A percentile compares a stretch with the other conserved stretches of the same genome.
phyloP scores from a whole-genome alignment of 2,329 filamentous ascomycete genomes.

The Aspergillus sp. region DNA sequence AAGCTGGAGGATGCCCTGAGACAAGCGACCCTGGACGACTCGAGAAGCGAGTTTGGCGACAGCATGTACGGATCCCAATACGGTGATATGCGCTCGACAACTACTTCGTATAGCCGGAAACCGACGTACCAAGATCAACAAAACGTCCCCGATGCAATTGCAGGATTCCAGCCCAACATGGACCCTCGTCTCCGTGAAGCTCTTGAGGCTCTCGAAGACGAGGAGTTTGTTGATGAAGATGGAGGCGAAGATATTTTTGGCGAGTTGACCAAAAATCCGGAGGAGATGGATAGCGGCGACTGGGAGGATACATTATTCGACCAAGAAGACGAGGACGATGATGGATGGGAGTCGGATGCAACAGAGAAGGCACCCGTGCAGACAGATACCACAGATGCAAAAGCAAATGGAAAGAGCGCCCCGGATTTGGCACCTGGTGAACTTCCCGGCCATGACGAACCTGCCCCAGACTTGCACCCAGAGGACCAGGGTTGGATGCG shows the following conservation, averaged over 20 bases:
- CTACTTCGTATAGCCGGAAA: constrained; percentile 72
- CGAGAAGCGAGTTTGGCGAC: constrained; percentile 17
- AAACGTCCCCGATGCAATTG: constrained; percentile 82
- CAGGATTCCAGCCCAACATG: constrained; percentile 97
- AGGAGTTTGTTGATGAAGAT: constrained; percentile 82
- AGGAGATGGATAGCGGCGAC: constrained; percentile 71
- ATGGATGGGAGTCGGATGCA: constrained; percentile 91
- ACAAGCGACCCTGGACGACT: constrained; percentile 47
- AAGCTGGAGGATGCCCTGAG: constrained; percentile 83
- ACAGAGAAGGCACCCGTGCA: constrained; percentile 67
- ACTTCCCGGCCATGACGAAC: constrained; percentile 31
- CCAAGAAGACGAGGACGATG: constrained; percentile 55
- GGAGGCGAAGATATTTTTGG: constrained; percentile 79
- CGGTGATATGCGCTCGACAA: constrained; percentile 31
- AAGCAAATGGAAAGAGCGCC: constrained; percentile 32
- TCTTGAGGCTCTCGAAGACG: constrained; percentile 88
- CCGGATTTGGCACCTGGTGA: constrained; percentile 38
- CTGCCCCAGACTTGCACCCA: constrained; percentile 45
- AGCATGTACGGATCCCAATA: constrained; percentile 42
- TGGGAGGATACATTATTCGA: constrained; percentile 63
- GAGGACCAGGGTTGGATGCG: constrained; percentile 82
- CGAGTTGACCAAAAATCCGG: constrained; percentile 59
- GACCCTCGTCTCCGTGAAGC: constrained; percentile 87
- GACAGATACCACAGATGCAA: constrained; percentile 20
- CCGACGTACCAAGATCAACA: constrained; percentile 89